These are phyloP conservation scores for Rhizoclosmatium sp. DNA, from an alignment of 192 early-diverging fungal genomes.

Conservation along the genomic window DNA sequence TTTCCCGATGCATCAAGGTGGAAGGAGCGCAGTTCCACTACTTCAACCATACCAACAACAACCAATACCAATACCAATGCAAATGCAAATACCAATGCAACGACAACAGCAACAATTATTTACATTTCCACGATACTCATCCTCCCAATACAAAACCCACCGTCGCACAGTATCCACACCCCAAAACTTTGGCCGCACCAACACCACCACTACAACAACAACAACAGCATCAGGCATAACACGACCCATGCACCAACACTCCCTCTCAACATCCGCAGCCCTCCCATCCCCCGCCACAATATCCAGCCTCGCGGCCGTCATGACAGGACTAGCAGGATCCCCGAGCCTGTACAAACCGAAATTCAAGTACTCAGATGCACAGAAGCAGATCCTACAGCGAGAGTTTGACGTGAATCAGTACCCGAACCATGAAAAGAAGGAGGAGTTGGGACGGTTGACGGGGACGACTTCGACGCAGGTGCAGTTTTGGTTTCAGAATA, in stretches of 20 bases:
- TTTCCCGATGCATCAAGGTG: not conserved
- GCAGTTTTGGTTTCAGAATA: conserved; percentile 31
- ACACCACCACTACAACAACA: not conserved
- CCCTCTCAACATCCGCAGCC: not conserved
- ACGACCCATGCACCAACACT: not conserved
- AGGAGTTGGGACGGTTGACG: conserved; percentile 8
- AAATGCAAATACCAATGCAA: not conserved
- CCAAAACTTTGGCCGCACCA: not conserved
- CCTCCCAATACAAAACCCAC: not conserved
- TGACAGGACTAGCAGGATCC: not conserved
- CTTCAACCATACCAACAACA: not conserved
- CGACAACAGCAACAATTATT: conserved; percentile 8
- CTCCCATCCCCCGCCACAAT: not conserved
- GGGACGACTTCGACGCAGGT: conserved; percentile 26
- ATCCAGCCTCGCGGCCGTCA: not conserved
- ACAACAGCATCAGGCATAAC: not conserved
- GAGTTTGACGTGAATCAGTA: conserved; percentile 21
- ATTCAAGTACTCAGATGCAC: conserved; percentile 22
- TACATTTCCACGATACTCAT: not conserved
- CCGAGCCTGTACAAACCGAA: conserved; percentile 15
- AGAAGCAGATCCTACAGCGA: conserved; percentile 9
- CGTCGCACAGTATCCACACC: not conserved
- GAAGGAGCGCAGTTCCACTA: not conserved
- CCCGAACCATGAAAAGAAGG: conserved; percentile 12
- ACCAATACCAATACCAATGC: not conserved